A percentile compares a stretch with the other conserved stretches of the same genome.
Conservation (phyloP, 345 rosid genomes). For the Bretschneidera sinensis region DNA sequence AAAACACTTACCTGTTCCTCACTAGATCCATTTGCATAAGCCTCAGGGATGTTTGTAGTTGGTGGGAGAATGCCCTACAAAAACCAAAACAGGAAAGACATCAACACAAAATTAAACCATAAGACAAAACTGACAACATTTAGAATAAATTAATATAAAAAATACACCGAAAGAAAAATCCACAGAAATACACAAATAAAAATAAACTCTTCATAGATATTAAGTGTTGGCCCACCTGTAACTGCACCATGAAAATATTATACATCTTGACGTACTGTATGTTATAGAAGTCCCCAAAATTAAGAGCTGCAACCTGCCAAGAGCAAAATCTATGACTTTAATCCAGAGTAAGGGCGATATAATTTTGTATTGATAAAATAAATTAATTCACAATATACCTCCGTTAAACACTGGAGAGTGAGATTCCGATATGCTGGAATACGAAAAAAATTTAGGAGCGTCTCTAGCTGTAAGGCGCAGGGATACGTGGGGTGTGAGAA, state of each 20-base stretch:
- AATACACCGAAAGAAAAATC: neutral
- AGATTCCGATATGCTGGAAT: conserved; percentile 82
- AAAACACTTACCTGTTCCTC: conserved; percentile 81
- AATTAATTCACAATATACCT: conserved; percentile 43
- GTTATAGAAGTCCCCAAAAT: conserved; percentile 83
- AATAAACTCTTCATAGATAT: neutral
- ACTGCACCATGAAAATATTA: conserved; percentile 70
- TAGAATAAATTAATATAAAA: conserved; percentile 2
- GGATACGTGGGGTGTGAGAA: conserved; percentile 10
- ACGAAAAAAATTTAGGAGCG: conserved; percentile 85
- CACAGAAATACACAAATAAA: neutral
- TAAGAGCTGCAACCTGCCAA: conserved; percentile 85
- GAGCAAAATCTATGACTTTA: conserved; percentile 4
- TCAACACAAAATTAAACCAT: conserved; percentile 1
- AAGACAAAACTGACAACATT: neutral
- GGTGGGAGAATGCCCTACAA: conserved; percentile 74
- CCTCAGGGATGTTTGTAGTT: conserved; percentile 82
- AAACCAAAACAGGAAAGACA: conserved; percentile 11
- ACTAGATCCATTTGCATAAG: conserved; percentile 73
- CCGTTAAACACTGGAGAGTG: conserved; percentile 92
- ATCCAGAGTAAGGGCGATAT: conserved; percentile 7
- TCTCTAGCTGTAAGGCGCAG: conserved; percentile 66
- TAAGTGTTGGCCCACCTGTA: conserved; percentile 53
- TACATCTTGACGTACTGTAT: conserved; percentile 79
- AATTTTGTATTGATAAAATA: conserved; percentile 1